Evolutionary conservation across 257 asterid genomes (phyloP).

Genomic region (Forsythia viridissima): DNA sequence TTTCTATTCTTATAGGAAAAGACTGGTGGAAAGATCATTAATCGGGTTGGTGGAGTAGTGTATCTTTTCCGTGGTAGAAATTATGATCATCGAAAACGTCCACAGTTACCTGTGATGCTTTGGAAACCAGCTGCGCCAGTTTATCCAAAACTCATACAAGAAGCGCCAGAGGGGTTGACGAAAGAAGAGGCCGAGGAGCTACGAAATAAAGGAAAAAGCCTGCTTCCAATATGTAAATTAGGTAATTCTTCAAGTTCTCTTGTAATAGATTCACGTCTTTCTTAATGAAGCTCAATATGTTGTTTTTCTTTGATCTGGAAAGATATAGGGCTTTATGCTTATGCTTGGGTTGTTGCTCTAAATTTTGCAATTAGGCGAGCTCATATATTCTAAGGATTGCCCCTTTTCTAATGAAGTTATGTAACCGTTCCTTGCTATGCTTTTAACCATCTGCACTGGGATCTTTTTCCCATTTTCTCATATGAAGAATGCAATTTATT

Average conservation of each 20-base stretch:
- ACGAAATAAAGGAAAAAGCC: constrained; percentile 65
- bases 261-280: background rate
- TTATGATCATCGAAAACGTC: constrained; percentile 73
- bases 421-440: background rate
- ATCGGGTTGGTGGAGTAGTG: constrained; percentile 80
- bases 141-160: constrained; percentile 97
- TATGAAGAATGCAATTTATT: background rate
- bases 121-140: constrained; percentile 99
- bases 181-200: constrained; percentile 81
- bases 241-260: constrained; percentile 41
- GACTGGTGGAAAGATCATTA: constrained; percentile 80
- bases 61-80: constrained; percentile 94
- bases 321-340: background rate
- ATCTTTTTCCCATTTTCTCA: background rate
- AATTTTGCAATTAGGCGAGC: background rate
- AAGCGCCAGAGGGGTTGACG: constrained; percentile 90
- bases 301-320: background rate
- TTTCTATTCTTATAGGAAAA: constrained; percentile 56
- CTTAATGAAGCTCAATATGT: constrained; percentile 5
- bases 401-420: too few relatives aligned
- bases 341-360: background rate
- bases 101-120: constrained; percentile 82
- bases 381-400: background rate
- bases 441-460: background rate
- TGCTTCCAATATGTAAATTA: constrained; percentile 83